These are phyloP conservation scores for Colletotrichum horii DNA, from an alignment of 2,329 filamentous ascomycete genomes.

Conservation along the genomic window DNA sequence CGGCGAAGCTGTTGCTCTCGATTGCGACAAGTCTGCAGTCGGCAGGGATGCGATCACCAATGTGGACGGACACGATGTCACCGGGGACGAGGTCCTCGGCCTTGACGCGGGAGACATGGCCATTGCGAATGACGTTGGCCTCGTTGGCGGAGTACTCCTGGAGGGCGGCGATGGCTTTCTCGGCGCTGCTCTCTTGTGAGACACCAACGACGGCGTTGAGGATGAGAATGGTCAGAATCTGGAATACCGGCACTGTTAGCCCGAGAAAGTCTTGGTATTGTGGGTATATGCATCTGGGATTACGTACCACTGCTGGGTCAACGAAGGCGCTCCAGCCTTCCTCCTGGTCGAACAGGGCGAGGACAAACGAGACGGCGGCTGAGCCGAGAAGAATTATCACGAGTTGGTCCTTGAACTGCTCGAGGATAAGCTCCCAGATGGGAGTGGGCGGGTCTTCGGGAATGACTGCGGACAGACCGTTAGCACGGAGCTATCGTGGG, in stretches of 20 bases:
- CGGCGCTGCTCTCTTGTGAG: conserved; percentile 97
- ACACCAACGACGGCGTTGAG: conserved; percentile 97
- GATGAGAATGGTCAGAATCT: conserved; percentile 96
- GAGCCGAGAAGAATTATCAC: conserved; percentile 94
- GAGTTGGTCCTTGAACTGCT: conserved; percentile 99
- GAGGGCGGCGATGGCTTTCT: conserved; percentile 96
- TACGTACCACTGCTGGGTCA: conserved; percentile 88
- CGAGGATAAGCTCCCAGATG: conserved; percentile 93
- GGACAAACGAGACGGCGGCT: conserved; percentile 88
- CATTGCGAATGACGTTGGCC: conserved; percentile 89
- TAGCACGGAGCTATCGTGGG: conserved; percentile 15
- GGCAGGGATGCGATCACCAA: conserved; percentile 92
- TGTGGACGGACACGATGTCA: conserved; percentile 85
- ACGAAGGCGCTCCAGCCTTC: conserved; percentile 98
- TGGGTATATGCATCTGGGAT: conserved; percentile 13
- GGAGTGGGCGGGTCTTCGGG: conserved; percentile 93
- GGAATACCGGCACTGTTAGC: conserved; percentile 24
- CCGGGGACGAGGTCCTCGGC: conserved; percentile 97
- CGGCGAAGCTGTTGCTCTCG: conserved; percentile 95
- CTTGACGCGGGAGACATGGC: conserved; percentile 81
- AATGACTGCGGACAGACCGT: conserved; percentile 49
- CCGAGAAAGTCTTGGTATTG: conserved; percentile 8
- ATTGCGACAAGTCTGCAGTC: conserved; percentile 91
- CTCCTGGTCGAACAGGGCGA: conserved; percentile 91
- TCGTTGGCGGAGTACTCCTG: conserved; percentile 99